Percentiles rank a stretch among this genome's conserved stretches.
These are phyloP conservation scores for Carpinus fangiana DNA, from an alignment of 306 rosid genomes.

Conservation along the genomic window DNA sequence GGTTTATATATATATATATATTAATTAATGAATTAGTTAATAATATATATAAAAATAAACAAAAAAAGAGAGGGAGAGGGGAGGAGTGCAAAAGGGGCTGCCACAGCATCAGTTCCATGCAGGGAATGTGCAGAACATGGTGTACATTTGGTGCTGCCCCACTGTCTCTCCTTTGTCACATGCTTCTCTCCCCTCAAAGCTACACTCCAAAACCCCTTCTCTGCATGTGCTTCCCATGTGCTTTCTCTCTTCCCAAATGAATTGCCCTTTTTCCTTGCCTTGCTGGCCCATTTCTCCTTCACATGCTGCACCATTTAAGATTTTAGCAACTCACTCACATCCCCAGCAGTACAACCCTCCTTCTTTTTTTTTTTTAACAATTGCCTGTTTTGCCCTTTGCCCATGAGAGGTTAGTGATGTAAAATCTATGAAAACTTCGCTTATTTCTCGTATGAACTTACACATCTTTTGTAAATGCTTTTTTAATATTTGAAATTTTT, in stretches of 20 bases:
- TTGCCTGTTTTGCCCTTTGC: conserved; percentile 29
- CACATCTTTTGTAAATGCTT: too few relatives aligned
- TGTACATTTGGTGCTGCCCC: conserved; percentile 78
- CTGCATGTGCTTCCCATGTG: conserved; percentile 76
- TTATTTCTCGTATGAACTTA: too few relatives aligned
- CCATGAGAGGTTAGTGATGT: not conserved
- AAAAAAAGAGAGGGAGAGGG: too few relatives aligned
- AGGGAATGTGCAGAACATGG: conserved; percentile 99
- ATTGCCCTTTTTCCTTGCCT: conserved; percentile 25
- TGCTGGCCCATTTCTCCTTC: conserved; percentile 76
- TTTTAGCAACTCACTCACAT: not conserved
- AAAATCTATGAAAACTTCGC: too few relatives aligned
- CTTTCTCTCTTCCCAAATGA: conserved; percentile 6
- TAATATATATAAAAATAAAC: not conserved
- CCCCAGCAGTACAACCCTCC: not conserved
- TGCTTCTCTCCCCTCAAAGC: conserved; percentile 39
- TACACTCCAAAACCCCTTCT: conserved; percentile 40
- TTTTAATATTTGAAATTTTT: too few relatives aligned
- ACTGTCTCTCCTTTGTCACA: conserved; percentile 79
- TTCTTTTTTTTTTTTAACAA: not conserved
- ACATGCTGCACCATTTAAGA: conserved; percentile 77
- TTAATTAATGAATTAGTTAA: not conserved
- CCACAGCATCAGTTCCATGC: conserved; percentile 56
- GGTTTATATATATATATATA: not conserved
- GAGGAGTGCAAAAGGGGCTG: conserved; percentile 1